Base-by-base conservation (phyloP, 352 stramenopile species). In the Phytopythium aichiense region DNA sequence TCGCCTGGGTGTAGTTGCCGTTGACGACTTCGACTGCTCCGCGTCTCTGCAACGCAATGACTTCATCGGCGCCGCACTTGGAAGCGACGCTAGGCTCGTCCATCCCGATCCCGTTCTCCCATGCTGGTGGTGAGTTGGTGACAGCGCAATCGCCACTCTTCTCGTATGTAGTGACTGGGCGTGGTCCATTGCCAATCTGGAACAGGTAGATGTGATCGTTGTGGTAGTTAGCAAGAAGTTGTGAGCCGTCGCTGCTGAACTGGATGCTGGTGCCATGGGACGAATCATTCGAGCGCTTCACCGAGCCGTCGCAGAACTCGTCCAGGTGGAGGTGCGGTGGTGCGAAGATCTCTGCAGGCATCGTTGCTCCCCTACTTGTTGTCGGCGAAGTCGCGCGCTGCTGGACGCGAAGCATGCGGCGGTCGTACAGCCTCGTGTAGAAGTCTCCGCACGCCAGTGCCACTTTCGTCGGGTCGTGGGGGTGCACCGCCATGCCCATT, bases 121-220 rank as follows among this genome's bases (percentile, higher is more conserved):
- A 87, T 15, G 46, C 33, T 0, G 69, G 48, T 25, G 51, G 3
- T 15, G 53, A n/a, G 22, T n/a, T 35, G 20, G 35, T 4, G 3
- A 56, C 54, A 7, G 59, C 64, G 43, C 74, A n/a, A 7, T 57
- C 38, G 16, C 55, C 56, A 35, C 11, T 30, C 52, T 49, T 51
- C 8, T 69, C 37, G 35, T 55, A 66, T 18, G 37, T 38, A 8
- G 23, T 67, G 15, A 65, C 35, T 53, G 66, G 37, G 11, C 52
- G 23, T 13, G 73, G 65, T 15, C 59, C 43, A 43, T 64, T 55
- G 58, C 80, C 72, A 18, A 90, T 76, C 49, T 79, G 71, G 58
- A 91, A 94, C 49, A 92, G 51, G 52, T 94, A 94, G 61, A 94
- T 92, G 45, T 94, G 82, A 50, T 94, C 86, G 58, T 87, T 91